Percentiles rank a stretch among this genome's conserved stretches.
These are phyloP conservation scores for Pyrenula massariospora DNA, from an alignment of 495 filamentous ascomycete species.

Conservation along the genomic window DNA sequence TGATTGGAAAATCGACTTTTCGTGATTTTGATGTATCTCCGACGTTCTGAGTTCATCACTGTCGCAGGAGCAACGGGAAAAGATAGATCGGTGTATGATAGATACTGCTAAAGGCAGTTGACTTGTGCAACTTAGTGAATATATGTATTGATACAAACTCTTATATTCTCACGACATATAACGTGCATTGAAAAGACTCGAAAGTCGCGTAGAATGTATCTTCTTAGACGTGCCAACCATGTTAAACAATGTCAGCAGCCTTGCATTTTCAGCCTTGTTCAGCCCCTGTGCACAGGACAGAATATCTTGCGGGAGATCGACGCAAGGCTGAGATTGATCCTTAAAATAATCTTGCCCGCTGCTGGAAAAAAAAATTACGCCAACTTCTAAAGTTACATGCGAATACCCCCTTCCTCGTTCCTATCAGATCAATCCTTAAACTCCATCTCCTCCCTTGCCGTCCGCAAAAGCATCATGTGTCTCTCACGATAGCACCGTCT, in stretches of 20 bases:
- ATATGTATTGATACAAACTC: no score
- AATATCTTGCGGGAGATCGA: neutral
- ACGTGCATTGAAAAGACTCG: no score
- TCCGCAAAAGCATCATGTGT: neutral
- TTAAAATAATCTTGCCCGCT: neutral
- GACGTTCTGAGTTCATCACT: neutral
- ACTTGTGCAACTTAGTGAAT: no score
- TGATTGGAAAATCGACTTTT: slow-evolving; percentile 73
- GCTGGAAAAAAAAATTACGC: no score
- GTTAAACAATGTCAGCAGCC: neutral
- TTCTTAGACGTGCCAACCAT: no score
- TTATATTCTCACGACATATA: no score
- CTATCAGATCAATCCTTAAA: no score
- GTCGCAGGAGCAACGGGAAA: neutral
- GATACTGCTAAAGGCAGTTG: no score
- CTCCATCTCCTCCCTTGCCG: neutral
- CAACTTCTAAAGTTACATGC: no score
- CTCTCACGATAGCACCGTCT: neutral
- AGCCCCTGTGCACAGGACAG: neutral
- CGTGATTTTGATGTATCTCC: neutral
- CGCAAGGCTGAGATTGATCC: no score
- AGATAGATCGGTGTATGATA: neutral
- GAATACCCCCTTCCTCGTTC: no score
- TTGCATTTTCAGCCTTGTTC: neutral
- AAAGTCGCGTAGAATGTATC: no score